Evolutionary conservation across 192 early-diverging fungal genomes (phyloP).

Genomic region (Coemansia sp.): DNA sequence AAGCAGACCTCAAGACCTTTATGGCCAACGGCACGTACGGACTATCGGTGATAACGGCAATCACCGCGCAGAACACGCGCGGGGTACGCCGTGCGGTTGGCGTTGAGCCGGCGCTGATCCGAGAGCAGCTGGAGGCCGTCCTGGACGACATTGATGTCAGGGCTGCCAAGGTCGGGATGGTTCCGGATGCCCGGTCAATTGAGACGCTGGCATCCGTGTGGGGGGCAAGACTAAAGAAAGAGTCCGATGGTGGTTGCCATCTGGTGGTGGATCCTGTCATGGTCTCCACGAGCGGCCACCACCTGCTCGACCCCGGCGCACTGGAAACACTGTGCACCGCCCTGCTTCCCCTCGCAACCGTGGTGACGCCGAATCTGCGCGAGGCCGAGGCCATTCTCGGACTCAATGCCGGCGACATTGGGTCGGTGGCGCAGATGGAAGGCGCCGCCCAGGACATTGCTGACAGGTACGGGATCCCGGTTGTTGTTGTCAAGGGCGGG

Average conservation of each 20-base stretch:
- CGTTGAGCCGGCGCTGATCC: slow-evolving; percentile 64
- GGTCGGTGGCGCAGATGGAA: slow-evolving; percentile 62
- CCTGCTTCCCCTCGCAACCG: slow-evolving; percentile 69
- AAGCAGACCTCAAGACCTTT: slow-evolving; percentile 90
- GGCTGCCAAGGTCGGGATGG: slow-evolving; percentile 82
- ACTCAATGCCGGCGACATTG: slow-evolving; percentile 41
- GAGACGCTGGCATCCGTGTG: slow-evolving; percentile 57
- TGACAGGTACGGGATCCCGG: slow-evolving; percentile 51
- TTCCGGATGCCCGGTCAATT: slow-evolving; percentile 66
- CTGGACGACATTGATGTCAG: slow-evolving; percentile 73
- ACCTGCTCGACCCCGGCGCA: slow-evolving; percentile 63
- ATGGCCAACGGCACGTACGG: slow-evolving; percentile 71
- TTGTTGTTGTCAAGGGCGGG: slow-evolving; percentile 80
- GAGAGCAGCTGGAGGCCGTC: slow-evolving; percentile 68
- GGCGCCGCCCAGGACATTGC: slow-evolving; percentile 60
- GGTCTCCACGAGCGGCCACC: slow-evolving; percentile 73
- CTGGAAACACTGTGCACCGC: slow-evolving; percentile 55
- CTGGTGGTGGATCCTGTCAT: slow-evolving; percentile 87
- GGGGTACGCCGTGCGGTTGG: slow-evolving; percentile 69
- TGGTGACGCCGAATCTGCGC: slow-evolving; percentile 83
- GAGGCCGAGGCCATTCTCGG: slow-evolving; percentile 72
- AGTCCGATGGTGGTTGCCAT: neutral
- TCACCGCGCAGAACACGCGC: slow-evolving; percentile 87
- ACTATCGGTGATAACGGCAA: slow-evolving; percentile 71
- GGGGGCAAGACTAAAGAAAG: slow-evolving; percentile 23